Evolutionary conservation across 2,329 filamentous ascomycete species (phyloP).

Genomic region (Clonostachys chloroleuca): DNA sequence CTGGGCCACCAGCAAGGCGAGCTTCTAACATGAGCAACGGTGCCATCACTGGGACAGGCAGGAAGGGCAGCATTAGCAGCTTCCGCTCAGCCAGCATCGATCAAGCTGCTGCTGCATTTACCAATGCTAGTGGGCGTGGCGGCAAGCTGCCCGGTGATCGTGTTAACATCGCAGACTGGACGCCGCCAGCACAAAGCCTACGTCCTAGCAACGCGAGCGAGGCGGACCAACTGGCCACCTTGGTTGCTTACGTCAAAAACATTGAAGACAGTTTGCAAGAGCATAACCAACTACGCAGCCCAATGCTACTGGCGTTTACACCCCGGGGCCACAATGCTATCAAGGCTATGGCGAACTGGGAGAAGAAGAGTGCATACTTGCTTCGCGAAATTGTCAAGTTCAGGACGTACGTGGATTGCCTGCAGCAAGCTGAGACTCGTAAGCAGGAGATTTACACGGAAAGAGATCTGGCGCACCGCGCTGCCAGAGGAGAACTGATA

Average conservation of each 20-base stretch:
- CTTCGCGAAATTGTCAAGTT: conserved; percentile 96
- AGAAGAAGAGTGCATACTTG: conserved; percentile 89
- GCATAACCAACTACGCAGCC: conserved; percentile 83
- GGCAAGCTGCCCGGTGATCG: conserved; percentile 78
- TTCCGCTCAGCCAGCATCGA: conserved; percentile 58
- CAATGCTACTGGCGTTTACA: conserved; percentile 87
- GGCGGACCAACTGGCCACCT: conserved; percentile 70
- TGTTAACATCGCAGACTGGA: conserved; percentile 82
- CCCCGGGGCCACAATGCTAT: conserved; percentile 74
- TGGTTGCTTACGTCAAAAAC: conserved; percentile 75
- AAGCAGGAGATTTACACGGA: conserved; percentile 69
- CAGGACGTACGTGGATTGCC: conserved; percentile 84
- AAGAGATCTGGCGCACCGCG: conserved; percentile 45
- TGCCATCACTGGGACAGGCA: conserved; percentile 37
- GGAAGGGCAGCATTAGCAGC: conserved; percentile 43
- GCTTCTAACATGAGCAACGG: conserved; percentile 15
- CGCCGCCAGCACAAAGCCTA: conserved; percentile 84
- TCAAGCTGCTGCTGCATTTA: conserved; percentile 46
- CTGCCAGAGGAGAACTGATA: conserved; percentile 36
- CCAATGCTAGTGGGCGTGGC: conserved; percentile 37
- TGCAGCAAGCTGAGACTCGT: conserved; percentile 65
- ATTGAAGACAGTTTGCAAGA: conserved; percentile 81
- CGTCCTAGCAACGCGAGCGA: conserved; percentile 76
- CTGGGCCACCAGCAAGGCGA: conserved; percentile 6
- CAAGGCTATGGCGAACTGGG: conserved; percentile 94